phyloP scores from a whole-genome alignment of 2,329 filamentous ascomycete genomes.

The Amauroascus verrucosus region DNA sequence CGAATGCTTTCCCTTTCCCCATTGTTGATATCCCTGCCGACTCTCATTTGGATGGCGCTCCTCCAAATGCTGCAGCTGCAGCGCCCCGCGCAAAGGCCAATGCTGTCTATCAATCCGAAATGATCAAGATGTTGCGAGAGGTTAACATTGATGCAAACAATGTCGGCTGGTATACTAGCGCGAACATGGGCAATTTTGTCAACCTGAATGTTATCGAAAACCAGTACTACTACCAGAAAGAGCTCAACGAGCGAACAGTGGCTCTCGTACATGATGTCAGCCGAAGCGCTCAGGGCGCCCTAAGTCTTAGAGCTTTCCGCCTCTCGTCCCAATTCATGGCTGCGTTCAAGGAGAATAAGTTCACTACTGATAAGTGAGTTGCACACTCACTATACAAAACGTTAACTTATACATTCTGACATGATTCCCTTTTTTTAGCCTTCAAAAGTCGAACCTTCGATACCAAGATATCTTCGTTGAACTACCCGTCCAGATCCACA shows the following conservation, averaged over 20 bases:
- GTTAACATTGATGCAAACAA: conserved; percentile 98
- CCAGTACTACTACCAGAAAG: conserved; percentile 93
- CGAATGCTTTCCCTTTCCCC: conserved; percentile 91
- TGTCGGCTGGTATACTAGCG: conserved; percentile 96
- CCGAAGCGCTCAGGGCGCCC: conserved; percentile 80
- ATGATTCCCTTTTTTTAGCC: conserved; percentile 44
- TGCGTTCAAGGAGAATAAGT: conserved; percentile 93
- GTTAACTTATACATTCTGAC: background rate
- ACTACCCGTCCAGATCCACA: conserved; percentile 81
- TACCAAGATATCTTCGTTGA: conserved; percentile 92
- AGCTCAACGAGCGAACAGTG: conserved; percentile 73
- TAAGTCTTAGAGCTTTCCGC: conserved; percentile 84
- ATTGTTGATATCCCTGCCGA: conserved; percentile 63
- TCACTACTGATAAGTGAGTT: conserved; percentile 82
- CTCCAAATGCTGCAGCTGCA: conserved; percentile 67
- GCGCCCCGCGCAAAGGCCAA: conserved; percentile 90
- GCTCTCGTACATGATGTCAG: conserved; percentile 91
- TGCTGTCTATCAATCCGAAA: conserved; percentile 79
- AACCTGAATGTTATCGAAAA: conserved; percentile 95
- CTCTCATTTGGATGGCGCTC: conserved; percentile 57
- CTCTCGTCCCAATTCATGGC: conserved; percentile 79
- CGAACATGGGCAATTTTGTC: conserved; percentile 97
- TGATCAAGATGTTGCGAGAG: conserved; percentile 92
- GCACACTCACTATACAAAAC: background rate
- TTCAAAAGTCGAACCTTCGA: conserved; percentile 86